Base-by-base conservation (phyloP, 2,329 filamentous ascomycete species). In the Alternaria ethzedia region DNA sequence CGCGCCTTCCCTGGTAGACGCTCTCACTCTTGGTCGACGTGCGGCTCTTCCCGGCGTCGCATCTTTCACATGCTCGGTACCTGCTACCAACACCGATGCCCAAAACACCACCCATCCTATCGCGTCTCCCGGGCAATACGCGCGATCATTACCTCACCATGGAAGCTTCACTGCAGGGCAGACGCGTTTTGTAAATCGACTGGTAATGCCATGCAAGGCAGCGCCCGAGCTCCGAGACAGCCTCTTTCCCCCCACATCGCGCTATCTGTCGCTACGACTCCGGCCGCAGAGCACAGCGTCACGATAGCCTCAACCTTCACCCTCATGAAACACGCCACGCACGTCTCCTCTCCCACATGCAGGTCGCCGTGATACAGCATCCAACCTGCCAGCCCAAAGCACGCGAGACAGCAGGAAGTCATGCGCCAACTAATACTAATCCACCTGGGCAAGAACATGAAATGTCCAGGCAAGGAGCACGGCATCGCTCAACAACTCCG, bases 291-390 rank as follows among this genome's bases (percentile, higher is more conserved):
- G 59, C 66, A 70, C 67, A 60, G 41, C 67, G 64, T 58, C 46
- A 64, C 64, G 63, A 63, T 54, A 64, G 61, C 66, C 57, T 59
- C 63, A 60, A 62, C 60, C 21, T 61, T 55, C 23, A 43, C 46
- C 26, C 45, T 50, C n/a, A 50, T 73, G 70, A 70, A 74, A 73
- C 71, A 59, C 66, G 66, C 71, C 65, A 69, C 67, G 66, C 65
- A 67, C 44, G 55, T 62, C 58, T 66, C 56, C 65, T 36, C 47
- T 52, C 57, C 26, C 59, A 45, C 45, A 60, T 57, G 67, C 69
- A 64, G 59, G 52, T 52, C 54, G 51, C 23, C 20, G 70, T 70
- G 52, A 64, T 63, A 72, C 70, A 11, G 44, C 44, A n/a, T 63
- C 61, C 51, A 55, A 61, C 47, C 5, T 54, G 49, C 60, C 45